phyloP scores from a whole-genome alignment of 805 yeast species.

The Cyberlindnera petersonii region DNA sequence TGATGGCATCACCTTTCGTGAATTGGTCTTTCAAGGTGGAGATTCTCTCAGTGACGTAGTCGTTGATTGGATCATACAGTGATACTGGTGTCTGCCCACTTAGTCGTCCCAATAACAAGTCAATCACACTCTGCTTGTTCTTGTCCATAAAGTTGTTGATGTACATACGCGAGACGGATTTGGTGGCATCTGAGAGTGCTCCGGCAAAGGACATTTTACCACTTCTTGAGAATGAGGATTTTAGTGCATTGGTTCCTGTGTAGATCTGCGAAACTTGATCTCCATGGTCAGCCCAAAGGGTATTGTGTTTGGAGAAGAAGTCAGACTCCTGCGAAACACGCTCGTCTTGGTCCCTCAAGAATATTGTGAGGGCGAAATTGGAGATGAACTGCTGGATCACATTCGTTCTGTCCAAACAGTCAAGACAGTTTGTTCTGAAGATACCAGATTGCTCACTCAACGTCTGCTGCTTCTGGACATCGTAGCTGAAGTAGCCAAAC shows the following conservation, averaged over 20 bases:
- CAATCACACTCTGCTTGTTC: slow-evolving; percentile 69
- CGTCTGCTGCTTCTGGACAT: slow-evolving; percentile 48
- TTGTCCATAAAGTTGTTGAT: slow-evolving; percentile 95
- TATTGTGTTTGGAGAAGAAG: slow-evolving; percentile 43
- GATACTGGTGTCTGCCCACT: slow-evolving; percentile 47
- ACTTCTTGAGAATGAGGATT: slow-evolving; percentile 88
- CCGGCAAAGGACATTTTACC: slow-evolving; percentile 98
- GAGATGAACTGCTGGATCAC: slow-evolving; percentile 83
- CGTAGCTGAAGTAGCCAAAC: slow-evolving; percentile 81
- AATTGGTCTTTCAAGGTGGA: slow-evolving; percentile 39
- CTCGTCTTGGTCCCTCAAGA: slow-evolving; percentile 40
- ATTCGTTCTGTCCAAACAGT: slow-evolving; percentile 92
- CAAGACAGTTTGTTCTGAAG: slow-evolving; percentile 90
- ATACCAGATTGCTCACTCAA: slow-evolving; percentile 81
- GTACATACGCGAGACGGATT: slow-evolving; percentile 91
- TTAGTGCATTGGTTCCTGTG: slow-evolving; percentile 96
- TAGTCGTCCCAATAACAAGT: slow-evolving; percentile 58
- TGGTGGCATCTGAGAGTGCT: slow-evolving; percentile 94
- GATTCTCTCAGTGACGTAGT: slow-evolving; percentile 57
- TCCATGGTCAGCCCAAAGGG: slow-evolving; percentile 98
- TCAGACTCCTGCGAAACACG: slow-evolving; percentile 43
- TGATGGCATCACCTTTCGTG: slow-evolving; percentile 52
- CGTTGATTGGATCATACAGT: slow-evolving; percentile 83
- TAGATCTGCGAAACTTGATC: slow-evolving; percentile 94
- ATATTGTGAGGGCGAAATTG: slow-evolving; percentile 58